Percentiles rank a stretch among this genome's conserved stretches.
These are phyloP conservation scores for Penicillium sp. DNA, from an alignment of 2,329 filamentous ascomycete genomes.

Conservation along the genomic window DNA sequence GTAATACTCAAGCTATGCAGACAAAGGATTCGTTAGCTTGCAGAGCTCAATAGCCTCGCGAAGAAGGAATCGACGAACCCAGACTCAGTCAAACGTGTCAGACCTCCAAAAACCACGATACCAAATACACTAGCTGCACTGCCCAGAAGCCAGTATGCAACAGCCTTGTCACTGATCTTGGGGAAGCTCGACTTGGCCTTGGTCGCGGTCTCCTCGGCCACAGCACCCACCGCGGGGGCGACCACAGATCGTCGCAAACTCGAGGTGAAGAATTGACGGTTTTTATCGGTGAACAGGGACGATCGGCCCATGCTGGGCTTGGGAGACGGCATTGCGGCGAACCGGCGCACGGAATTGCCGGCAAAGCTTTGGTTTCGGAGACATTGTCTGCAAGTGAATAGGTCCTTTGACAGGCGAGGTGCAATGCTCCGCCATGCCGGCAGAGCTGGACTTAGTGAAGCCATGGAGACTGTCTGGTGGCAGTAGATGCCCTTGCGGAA, in stretches of 20 bases:
- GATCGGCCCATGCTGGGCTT: conserved; percentile 31
- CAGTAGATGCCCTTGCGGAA: conserved; percentile 10
- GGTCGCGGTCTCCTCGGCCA: conserved; percentile 25
- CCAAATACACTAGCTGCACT: conserved; percentile 94
- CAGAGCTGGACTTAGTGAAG: conserved; percentile 33
- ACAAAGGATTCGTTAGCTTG: conserved; percentile 14
- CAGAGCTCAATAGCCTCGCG: neutral
- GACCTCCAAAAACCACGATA: conserved; percentile 91
- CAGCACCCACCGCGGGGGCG: conserved; percentile 20
- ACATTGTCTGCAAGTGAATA: conserved; percentile 48
- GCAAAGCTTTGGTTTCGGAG: conserved; percentile 35
- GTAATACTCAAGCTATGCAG: conserved; percentile 82
- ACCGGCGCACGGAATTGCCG: conserved; percentile 34
- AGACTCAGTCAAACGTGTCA: conserved; percentile 93
- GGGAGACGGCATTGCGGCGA: conserved; percentile 30
- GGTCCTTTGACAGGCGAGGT: conserved; percentile 39
- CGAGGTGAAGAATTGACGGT: conserved; percentile 32
- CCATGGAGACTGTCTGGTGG: conserved; percentile 30
- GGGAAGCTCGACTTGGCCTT: conserved; percentile 50
- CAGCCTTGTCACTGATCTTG: conserved; percentile 69
- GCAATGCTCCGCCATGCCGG: conserved; percentile 37
- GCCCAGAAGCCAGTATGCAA: conserved; percentile 89
- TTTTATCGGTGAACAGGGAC: conserved; percentile 23
- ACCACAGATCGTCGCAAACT: conserved; percentile 25
- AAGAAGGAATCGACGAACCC: conserved; percentile 58